Evolutionary conservation across 2,329 filamentous ascomycete species (phyloP), one percentile per base, ranked within the genome.

Genomic region (Aspergillus proliferans): DNA sequence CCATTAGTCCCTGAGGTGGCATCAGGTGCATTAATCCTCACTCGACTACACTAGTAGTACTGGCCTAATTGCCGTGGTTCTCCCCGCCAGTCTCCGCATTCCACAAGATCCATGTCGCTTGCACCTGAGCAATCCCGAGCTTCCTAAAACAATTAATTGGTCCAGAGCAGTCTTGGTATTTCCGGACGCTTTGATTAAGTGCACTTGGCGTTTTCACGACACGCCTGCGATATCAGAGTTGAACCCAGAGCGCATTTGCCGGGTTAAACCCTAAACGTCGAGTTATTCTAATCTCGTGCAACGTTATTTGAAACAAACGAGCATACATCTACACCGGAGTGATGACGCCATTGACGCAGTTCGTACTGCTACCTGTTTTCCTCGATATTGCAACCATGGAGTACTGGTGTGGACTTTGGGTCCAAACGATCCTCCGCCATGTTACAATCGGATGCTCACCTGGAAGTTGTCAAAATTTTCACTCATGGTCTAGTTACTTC

Each of bases 371-470:
- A 40, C 38, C n/a, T 10, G 38, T 14, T 15, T 40, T 40, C 18
- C 38, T 40, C n/a, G 33, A 19, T 10, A 15, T 40, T 40, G 38
- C 38, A 40, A 40, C 38, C 18, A 8, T 21, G 18, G 18, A 10
- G 15, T 30, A 9, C 7, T 40, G 28, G 15, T 9, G 14, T 36
- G 36, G 45, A 48, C 45, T 39, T 52, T 43, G 21, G 18, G 19
- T 46, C 42, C 45, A 44, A 54, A 65, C 64, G 59, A 55, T 52
- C 62, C 62, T 50, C 43, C 52, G 47, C 38, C 43, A 61, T 63
- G 63, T 64, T 50, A 65, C 64, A 60, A 56, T 58, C 52, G 51
- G 58, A 55, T 58, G 51, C 42, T 8, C 24, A 49, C 49, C 54
- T 45, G 42, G 39, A 12, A 22, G n/a, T n/a, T 40, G 9, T 40